A percentile compares a stretch with the other conserved stretches of the same genome.
These are phyloP conservation scores for Talaromyces adpressus DNA, from an alignment of 495 filamentous ascomycete genomes.

Conservation along the genomic window DNA sequence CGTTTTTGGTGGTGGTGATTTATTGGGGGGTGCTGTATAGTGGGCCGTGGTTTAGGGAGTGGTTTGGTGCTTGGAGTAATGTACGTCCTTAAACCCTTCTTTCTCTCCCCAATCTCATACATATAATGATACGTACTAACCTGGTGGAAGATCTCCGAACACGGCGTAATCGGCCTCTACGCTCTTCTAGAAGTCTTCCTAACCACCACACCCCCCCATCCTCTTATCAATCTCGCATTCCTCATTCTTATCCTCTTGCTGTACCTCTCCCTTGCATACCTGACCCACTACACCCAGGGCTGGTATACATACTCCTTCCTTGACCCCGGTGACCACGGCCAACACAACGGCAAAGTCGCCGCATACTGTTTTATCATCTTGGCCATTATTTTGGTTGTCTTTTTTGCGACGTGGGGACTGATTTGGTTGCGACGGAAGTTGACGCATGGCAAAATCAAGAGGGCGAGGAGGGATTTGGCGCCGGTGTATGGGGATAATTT, in stretches of 20 bases:
- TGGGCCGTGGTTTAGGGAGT: constrained; percentile 41
- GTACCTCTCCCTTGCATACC: constrained; percentile 68
- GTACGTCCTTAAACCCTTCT: too few species aligned
- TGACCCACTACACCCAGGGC: constrained; percentile 58
- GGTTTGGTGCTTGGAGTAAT: constrained; percentile 60
- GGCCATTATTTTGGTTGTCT: constrained; percentile 56
- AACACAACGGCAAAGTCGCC: constrained; percentile 36
- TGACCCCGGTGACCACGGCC: constrained; percentile 41
- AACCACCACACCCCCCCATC: constrained; percentile 50
- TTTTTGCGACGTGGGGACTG: constrained; percentile 46
- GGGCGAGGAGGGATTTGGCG: constrained; percentile 16
- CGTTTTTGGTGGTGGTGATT: constrained; percentile 60
- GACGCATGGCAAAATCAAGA: constrained; percentile 22
- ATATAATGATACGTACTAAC: too few species aligned
- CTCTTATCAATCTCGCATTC: constrained; percentile 26
- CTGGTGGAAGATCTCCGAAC: constrained; percentile 65
- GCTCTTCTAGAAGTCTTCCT: constrained; percentile 67
- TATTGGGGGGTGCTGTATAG: constrained; percentile 40
- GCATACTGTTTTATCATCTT: constrained; percentile 53
- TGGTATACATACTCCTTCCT: constrained; percentile 76
- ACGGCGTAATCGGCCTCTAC: constrained; percentile 65
- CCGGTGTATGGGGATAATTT: not conserved
- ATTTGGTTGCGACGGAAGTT: constrained; percentile 45
- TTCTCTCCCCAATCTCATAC: too few species aligned
- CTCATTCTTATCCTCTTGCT: constrained; percentile 48